Evolutionary conservation across 1,139 yeast species (phyloP).

Genomic region (Kodamaea anthophila): DNA sequence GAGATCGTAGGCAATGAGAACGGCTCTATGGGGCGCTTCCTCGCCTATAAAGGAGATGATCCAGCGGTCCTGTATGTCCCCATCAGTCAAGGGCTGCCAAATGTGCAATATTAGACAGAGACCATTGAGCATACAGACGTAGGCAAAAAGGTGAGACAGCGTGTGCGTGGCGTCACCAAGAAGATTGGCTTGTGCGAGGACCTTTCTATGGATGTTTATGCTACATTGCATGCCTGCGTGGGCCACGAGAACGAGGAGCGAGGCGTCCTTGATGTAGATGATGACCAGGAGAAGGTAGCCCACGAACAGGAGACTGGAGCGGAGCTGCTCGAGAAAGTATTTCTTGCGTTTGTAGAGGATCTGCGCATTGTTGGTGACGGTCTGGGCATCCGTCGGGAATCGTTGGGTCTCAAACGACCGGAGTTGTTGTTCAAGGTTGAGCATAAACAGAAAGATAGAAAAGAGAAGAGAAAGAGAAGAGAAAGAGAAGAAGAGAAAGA

Average conservation of each 20-base stretch:
- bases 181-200: slow-evolving; percentile 20
- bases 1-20: slow-evolving; percentile 25
- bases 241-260: slow-evolving; percentile 22
- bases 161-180: slow-evolving; percentile 18
- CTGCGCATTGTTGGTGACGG: slow-evolving; percentile 28
- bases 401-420: slow-evolving; percentile 25
- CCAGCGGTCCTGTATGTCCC: too few relatives aligned
- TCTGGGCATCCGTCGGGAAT: slow-evolving; percentile 36
- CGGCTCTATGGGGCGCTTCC: slow-evolving; percentile 22
- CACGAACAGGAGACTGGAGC: slow-evolving; percentile 22
- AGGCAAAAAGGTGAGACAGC: slow-evolving; percentile 23
- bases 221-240: slow-evolving; percentile 26
- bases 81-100: slow-evolving; percentile 21
- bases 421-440: slow-evolving; percentile 16
- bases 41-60: slow-evolving; percentile 41
- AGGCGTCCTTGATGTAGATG: slow-evolving; percentile 32
- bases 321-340: slow-evolving; percentile 30
- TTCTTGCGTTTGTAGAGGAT: slow-evolving; percentile 36
- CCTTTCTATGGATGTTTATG: slow-evolving; percentile 24
- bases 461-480: neutral
- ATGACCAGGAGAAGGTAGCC: slow-evolving; percentile 28
- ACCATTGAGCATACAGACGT: slow-evolving; percentile 20
- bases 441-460: slow-evolving; percentile 1
- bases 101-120: slow-evolving; percentile 24
- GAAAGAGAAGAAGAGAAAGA: too few relatives aligned